These are phyloP conservation scores for Lecanosticta acicola DNA, from an alignment of 2,329 filamentous ascomycete species.

Conservation along the genomic window DNA sequence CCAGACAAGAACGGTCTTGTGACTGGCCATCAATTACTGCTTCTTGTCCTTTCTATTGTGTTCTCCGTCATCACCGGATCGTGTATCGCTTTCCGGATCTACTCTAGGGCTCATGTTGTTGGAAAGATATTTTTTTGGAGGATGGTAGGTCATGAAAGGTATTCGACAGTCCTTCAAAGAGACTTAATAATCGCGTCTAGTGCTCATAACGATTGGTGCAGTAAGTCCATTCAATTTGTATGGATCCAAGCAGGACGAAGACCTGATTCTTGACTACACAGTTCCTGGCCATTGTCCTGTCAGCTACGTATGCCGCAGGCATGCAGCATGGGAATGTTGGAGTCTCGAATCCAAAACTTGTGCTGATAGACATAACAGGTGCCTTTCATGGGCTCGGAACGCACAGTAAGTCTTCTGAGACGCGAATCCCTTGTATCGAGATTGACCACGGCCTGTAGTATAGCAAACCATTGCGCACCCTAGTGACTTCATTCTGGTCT, in stretches of 20 bases:
- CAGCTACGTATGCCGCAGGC: constrained; percentile 7
- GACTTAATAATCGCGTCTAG: no score
- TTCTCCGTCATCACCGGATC: constrained; percentile 9
- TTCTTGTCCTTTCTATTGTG: constrained; percentile 13
- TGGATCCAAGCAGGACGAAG: background rate
- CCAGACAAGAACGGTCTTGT: background rate
- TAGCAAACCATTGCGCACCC: constrained; percentile 1
- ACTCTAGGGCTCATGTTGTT: constrained; percentile 9
- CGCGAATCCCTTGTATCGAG: no score
- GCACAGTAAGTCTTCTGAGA: constrained; percentile 4
- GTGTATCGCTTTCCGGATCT: constrained; percentile 11
- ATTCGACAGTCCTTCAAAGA: background rate
- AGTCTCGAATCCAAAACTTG: no score
- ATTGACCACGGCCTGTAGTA: no score
- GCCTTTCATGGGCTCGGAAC: constrained; percentile 14
- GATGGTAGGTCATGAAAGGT: constrained; percentile 14
- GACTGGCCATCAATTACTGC: constrained; percentile 9
- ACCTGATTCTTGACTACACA: background rate
- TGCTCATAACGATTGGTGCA: constrained; percentile 10
- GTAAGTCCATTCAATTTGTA: constrained; percentile 1
- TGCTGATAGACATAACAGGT: background rate
- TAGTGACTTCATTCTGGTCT: background rate
- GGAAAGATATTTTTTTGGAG: constrained; percentile 17
- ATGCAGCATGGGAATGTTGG: no score
- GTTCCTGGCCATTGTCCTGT: constrained; percentile 7